These are phyloP conservation scores for Lachnellula willkommii DNA, from an alignment of 2,329 filamentous ascomycete genomes.

Conservation along the genomic window DNA sequence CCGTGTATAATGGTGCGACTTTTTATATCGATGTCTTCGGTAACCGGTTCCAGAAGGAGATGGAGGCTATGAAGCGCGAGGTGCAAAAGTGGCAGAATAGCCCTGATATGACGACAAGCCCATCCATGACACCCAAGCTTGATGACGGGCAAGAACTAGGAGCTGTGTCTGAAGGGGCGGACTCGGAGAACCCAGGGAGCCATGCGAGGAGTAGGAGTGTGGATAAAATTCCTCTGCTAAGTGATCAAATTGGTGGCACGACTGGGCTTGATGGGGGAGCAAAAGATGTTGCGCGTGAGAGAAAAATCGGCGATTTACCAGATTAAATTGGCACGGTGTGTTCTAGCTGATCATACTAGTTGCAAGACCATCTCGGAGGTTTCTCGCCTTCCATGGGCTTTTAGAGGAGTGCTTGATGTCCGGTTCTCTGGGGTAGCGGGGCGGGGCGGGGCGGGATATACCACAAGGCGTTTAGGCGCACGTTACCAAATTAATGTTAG, in stretches of 20 bases:
- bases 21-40: slow-evolving; percentile 99
- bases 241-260: slow-evolving; percentile 39
- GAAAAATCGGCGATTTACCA: slow-evolving; percentile 36
- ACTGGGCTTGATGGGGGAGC: slow-evolving; percentile 42
- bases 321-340: slow-evolving; percentile 12
- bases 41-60: slow-evolving; percentile 91
- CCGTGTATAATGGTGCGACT: slow-evolving; percentile 92
- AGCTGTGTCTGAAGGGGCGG: slow-evolving; percentile 11
- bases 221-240: slow-evolving; percentile 54
- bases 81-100: slow-evolving; percentile 79
- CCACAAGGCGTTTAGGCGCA: background rate
- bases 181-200: slow-evolving; percentile 1
- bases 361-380: background rate
- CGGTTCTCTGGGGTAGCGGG: background rate
- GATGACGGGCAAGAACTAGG: slow-evolving; percentile 18
- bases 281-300: slow-evolving; percentile 44
- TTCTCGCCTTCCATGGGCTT: background rate
- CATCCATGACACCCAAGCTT: slow-evolving; percentile 35
- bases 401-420: background rate
- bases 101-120: slow-evolving; percentile 43
- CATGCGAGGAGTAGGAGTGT: slow-evolving; percentile 31
- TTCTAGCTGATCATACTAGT: background rate
- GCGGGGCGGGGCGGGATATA: background rate
- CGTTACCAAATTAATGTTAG: no score
- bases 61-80: slow-evolving; percentile 82